Percentiles rank a stretch among this genome's conserved stretches.
phyloP scores from a whole-genome alignment of 2,329 filamentous ascomycete species.

The Microascus cirrosus region DNA sequence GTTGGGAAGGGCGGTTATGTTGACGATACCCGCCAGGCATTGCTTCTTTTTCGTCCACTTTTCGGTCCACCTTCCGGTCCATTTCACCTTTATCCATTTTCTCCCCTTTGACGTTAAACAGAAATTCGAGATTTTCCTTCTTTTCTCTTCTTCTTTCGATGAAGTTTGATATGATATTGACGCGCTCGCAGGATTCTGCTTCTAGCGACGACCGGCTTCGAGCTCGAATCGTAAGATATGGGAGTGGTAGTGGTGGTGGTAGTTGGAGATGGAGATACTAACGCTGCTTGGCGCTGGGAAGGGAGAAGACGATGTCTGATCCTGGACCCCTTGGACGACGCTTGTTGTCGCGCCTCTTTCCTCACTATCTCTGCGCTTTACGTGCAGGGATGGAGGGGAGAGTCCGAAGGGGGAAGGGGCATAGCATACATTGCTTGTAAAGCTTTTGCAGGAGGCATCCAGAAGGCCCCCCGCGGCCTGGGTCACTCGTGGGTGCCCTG shows the following conservation, averaged over 20 bases:
- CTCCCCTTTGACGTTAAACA: not conserved
- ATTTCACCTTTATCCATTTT: not conserved
- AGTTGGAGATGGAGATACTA: not conserved
- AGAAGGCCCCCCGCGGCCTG: no score
- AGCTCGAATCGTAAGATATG: not conserved
- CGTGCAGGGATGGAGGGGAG: constrained; percentile 7
- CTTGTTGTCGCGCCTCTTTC: constrained; percentile 6
- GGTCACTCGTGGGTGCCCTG: no score
- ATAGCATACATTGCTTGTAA: no score
- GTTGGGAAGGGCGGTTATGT: not conserved
- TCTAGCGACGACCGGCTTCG: no score
- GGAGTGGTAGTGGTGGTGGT: not conserved
- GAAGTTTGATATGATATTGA: not conserved
- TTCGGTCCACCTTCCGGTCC: not conserved
- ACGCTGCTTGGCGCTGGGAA: not conserved
- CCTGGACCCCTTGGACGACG: not conserved
- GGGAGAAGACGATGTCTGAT: not conserved
- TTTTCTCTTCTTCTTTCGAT: not conserved
- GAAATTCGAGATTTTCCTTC: not conserved
- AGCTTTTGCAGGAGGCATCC: no score
- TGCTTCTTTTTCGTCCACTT: no score
- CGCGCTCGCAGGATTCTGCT: not conserved
- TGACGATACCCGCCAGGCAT: not conserved
- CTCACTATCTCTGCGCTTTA: constrained; percentile 9
- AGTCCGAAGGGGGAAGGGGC: no score